Base-by-base conservation (phyloP, 352 stramenopile genomes). In the Phytopythium helicoides region DNA sequence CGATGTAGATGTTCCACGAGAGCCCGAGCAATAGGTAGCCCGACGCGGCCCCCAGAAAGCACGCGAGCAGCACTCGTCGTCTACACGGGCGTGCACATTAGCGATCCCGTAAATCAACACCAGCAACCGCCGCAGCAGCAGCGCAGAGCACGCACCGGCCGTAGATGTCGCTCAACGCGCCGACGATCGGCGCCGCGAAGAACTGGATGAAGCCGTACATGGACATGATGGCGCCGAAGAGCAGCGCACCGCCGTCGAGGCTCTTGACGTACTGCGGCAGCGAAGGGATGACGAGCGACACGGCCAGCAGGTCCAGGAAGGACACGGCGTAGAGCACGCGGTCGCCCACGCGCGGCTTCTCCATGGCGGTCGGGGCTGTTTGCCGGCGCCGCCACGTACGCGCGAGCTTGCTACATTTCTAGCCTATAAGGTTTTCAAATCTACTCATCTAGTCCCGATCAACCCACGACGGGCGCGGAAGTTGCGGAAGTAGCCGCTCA, bases 201-300 rank as follows among this genome's bases (percentile, higher is more conserved):
- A 91, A 89, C 64, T 93, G 83, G 56, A 93, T 83, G 62, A 88
- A 81, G 42, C 83, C 83, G 66, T 93, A 93, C 62, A 93, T 68
- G 39, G 79, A 90, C 71, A 90, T 89, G 66, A 93, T 81, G 49
- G 76, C 73, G 15, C 83, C 83, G 48, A 93, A 88, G 26, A 68
- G 53, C 18, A 93, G 34, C 38, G 80, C 76, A 45, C 72, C 78
- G 35, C 76, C 83, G 46, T 90, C 76, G 71, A 93, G 82, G 19
- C 74, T 66, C 65, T 89, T 91, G 53, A 91, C 62, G 59, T 89
- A 89, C 41, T 84, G 82, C 23, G 80, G 60, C 19, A 93, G 72
- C 37, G 83, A 91, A 16, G 83, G 83, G 55, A 93, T 84, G 60
- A 93, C 90, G 78, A 93, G 85, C 40, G 83, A 93, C 18, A 93